Evolutionary conservation across 2,329 filamentous ascomycete species (phyloP).

Genomic region (Phaeosphaeria sp.): DNA sequence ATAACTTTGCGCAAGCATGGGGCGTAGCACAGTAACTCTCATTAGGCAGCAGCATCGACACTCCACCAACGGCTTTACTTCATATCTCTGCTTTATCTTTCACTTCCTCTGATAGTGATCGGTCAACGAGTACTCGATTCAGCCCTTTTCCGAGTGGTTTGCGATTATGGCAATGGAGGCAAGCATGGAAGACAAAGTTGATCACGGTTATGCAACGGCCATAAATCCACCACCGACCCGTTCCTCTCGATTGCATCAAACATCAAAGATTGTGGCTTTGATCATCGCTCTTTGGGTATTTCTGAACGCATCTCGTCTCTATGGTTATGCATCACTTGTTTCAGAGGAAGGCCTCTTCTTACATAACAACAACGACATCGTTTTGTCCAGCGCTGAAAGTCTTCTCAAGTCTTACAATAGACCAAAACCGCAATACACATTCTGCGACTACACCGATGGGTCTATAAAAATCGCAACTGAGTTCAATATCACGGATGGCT

Average conservation of each 20-base stretch:
- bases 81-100: not conserved
- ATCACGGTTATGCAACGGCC: not conserved
- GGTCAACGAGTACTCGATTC: too few relatives aligned
- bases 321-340: too few relatives aligned
- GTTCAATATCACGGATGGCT: not conserved
- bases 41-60: not conserved
- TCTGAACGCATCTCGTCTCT: too few relatives aligned
- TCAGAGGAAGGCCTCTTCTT: too few relatives aligned
- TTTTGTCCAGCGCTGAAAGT: too few relatives aligned
- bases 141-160: too few relatives aligned
- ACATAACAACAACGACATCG: too few relatives aligned
- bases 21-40: not conserved
- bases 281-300: too few relatives aligned
- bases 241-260: not conserved
- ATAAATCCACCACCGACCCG: not conserved
- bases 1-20: not conserved
- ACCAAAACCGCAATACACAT: too few relatives aligned
- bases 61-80: not conserved
- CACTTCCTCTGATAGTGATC: not conserved
- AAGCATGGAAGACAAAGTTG: not conserved
- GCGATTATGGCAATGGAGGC: not conserved
- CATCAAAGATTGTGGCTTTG: not conserved
- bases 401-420: too few relatives aligned
- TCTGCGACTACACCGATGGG: too few relatives aligned
- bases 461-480: not conserved